Base-by-base conservation (phyloP, 345 rosid genomes). In the Salix koriyanagi region DNA sequence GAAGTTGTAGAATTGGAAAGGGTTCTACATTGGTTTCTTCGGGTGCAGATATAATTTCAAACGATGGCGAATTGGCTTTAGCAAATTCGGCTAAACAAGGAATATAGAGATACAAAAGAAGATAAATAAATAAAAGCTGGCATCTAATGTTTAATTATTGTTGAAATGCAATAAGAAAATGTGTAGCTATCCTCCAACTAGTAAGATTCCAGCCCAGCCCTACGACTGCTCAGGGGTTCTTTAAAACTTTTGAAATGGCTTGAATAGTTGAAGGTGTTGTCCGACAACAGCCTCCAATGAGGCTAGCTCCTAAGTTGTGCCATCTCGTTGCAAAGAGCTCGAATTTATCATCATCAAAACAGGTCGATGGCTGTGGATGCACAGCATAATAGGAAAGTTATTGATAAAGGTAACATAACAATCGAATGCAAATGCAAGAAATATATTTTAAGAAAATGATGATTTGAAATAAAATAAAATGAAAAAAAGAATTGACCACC, bases 221-320 rank as follows among this genome's bases (percentile, higher is more conserved):
- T 30, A 15, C 28, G 15, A 18, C 58, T 67, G 69, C 26, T 70
- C 48, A 50, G 82, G 82, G 79, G 54, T 71, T 74, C 78, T 86
- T 90, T 72, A 94, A 75, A 76, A 84, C 91, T 65, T 81, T 90
- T 18, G 88, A 88, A 81, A 94, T 83, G 75, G 96, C 91, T 76
- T 48, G 79, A 76, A 91, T 83, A 21, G 96, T 92, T 21, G 92
- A 83, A 60, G 97, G 96, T 23, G 96, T 89, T 68, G 97, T 94
- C 39, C 93, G 80, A 32, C 97, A 94, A 76, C 98, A 94, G 65
- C 97, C 98, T 18, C 98, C 97, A 0, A 94, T 92, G 6, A 94
- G 87, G 79, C 88, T 91, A 69, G 97, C 98, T 77, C 98, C 98
- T 18, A 84, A 75, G 44, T 88, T 85, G 4, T 88, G 90, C 98